These are phyloP conservation scores for Brassica cretica DNA, from an alignment of 345 rosid genomes.

Conservation along the genomic window DNA sequence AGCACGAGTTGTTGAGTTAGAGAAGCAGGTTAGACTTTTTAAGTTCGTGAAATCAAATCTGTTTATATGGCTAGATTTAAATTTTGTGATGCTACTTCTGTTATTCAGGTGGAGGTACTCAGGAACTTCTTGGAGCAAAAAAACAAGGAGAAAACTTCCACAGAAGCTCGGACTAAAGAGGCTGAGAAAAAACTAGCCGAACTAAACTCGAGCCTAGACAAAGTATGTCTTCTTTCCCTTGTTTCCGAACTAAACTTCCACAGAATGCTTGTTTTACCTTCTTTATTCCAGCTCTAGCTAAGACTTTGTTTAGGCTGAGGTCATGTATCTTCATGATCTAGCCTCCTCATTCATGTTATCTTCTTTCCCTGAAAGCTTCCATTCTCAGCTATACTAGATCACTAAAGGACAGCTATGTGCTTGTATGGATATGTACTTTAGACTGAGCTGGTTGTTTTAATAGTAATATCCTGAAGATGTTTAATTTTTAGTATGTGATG, in stretches of 20 bases:
- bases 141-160: conserved; percentile 55
- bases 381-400: not conserved
- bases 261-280: not conserved
- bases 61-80: too few species aligned
- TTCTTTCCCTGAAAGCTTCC: not conserved
- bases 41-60: not conserved
- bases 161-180: conserved; percentile 49
- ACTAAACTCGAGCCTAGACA: conserved; percentile 53
- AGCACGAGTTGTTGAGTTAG: conserved; percentile 72
- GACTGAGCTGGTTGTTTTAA: not conserved
- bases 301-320: not conserved
- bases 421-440: conserved; percentile 13
- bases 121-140: conserved; percentile 54
- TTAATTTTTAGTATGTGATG: conserved; percentile 13
- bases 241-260: not conserved
- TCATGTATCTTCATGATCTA: not conserved
- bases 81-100: conserved; percentile 25
- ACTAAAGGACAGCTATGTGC: too few species aligned
- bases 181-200: conserved; percentile 64
- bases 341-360: not conserved
- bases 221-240: conserved; percentile 44
- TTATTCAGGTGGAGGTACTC: conserved; percentile 62
- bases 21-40: conserved; percentile 61
- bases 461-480: conserved; percentile 19
- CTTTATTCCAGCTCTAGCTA: conserved; percentile 26